Evolutionary conservation across 352 stramenopile species (phyloP), one percentile per base, ranked within the genome.

Genomic region (Globisporangium barbulae): DNA sequence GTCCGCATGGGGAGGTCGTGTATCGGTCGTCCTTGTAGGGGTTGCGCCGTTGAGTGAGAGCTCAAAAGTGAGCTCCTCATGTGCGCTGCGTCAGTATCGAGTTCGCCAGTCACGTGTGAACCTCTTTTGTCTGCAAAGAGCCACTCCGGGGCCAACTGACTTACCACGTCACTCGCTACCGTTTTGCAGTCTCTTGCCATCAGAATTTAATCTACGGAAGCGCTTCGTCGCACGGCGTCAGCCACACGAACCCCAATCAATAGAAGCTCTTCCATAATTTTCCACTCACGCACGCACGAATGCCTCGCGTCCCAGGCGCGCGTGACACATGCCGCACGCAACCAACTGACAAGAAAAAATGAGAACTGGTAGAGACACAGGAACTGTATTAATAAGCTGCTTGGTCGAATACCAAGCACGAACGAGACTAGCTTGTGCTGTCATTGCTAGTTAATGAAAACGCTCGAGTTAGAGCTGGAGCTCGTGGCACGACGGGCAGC

Each of bases 401-500:
- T 41, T 41, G 35, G 35, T 41, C 35, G 35, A 41, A 9, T 41
- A 41, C 35, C 35, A 41, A 41, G 35, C 35, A 9, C 9, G 9
- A 41, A 41, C 12, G 35, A 41, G 35, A 41, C 35, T 41, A 41
- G 35, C 35, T 41, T 41, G 35, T 12, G 35, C 35, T 41, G 35
- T 9, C 35, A 41, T 41, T 41, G 35, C 35, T 5, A 41, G 15
- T n/a, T 10, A 31, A 35, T 53, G 10, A 55, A 55, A 22, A 13
- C 17, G 13, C 13, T 47, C 41, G 3, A 8, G 7, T 37, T 39
- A 56, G 21, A 53, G 55, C 28, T 61, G 55, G 17, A 25, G 41
- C 41, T 50, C 41, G 55, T 28, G 10, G 39, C 69, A 73, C 13
- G 58, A 53, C 19, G 65, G 69, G 22, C 69, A 75, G 55, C 55